Evolutionary conservation across 176 grass and related monocot genomes (phyloP).

Genomic region (Aegilops bicornis): DNA sequence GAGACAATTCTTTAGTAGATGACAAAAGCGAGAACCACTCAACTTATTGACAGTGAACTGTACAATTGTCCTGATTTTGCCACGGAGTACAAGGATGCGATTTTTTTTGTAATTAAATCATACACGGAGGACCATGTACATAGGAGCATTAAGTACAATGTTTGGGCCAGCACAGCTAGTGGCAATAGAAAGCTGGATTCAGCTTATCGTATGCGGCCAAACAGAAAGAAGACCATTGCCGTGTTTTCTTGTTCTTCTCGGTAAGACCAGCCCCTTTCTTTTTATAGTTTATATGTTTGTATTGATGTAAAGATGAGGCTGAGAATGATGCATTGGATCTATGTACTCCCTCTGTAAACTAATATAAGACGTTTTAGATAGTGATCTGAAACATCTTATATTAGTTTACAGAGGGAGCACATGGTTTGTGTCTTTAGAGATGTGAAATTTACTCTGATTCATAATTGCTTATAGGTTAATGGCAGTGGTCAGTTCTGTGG

Average conservation of each 20-base stretch:
- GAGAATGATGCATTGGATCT: not conserved
- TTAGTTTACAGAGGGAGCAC: too few species aligned
- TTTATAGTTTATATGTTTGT: slow-evolving; percentile 4
- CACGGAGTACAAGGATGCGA: slow-evolving; percentile 60
- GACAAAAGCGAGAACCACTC: slow-evolving; percentile 42
- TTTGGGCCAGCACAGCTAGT: slow-evolving; percentile 62
- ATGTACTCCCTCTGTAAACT: not conserved
- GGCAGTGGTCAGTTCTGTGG: slow-evolving; percentile 85
- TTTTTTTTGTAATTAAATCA: slow-evolving; percentile 74
- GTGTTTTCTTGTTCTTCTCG: slow-evolving; percentile 79
- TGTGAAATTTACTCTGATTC: not conserved
- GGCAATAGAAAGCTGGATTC: slow-evolving; percentile 71
- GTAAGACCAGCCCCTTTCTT: slow-evolving; percentile 30
- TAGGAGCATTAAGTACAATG: slow-evolving; percentile 71
- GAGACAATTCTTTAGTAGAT: slow-evolving; percentile 42
- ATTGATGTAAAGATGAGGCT: not conserved
- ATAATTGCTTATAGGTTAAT: slow-evolving; percentile 63
- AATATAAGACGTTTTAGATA: too few species aligned
- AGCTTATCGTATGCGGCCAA: slow-evolving; percentile 44
- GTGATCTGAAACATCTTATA: too few species aligned
- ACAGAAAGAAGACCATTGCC: slow-evolving; percentile 52
- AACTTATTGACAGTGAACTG: slow-evolving; percentile 31
- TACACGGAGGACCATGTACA: slow-evolving; percentile 78
- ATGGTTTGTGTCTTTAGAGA: not conserved
- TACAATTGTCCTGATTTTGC: slow-evolving; percentile 57